Conservation (phyloP, 2,329 filamentous ascomycete genomes). For the Cyclaneusma minus region DNA sequence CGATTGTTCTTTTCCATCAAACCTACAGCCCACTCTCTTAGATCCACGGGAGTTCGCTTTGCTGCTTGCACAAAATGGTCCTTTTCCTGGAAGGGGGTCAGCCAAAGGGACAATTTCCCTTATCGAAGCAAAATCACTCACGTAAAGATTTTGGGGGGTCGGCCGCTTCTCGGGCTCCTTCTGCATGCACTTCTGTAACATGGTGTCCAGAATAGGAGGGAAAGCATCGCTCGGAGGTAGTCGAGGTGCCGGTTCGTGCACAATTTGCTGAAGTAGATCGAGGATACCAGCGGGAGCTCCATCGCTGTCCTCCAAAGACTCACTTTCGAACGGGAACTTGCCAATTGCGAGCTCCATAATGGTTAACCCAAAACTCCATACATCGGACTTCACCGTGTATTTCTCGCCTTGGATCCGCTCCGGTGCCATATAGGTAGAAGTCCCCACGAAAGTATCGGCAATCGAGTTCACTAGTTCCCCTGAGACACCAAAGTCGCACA, state of each 20-base stretch:
- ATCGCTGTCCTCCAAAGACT: slow-evolving; percentile 55
- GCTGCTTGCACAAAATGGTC: slow-evolving; percentile 93
- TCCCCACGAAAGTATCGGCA: slow-evolving; percentile 95
- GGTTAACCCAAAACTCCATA: slow-evolving; percentile 92
- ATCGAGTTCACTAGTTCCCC: slow-evolving; percentile 96
- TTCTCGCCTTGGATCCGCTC: slow-evolving; percentile 94
- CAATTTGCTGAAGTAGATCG: slow-evolving; percentile 91
- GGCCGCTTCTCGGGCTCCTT: slow-evolving; percentile 82
- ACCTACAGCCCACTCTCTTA: slow-evolving; percentile 83
- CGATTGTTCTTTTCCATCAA: slow-evolving; percentile 93
- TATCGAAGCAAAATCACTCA: slow-evolving; percentile 29
- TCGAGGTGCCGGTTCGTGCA: slow-evolving; percentile 85
- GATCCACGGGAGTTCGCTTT: slow-evolving; percentile 87
- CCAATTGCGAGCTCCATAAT: slow-evolving; percentile 97
- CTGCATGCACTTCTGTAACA: slow-evolving; percentile 88
- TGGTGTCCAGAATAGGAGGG: slow-evolving; percentile 84
- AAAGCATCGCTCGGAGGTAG: slow-evolving; percentile 96
- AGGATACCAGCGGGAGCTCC: slow-evolving; percentile 86
- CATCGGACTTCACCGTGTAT: slow-evolving; percentile 96
- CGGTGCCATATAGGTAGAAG: slow-evolving; percentile 97
- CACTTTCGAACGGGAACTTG: slow-evolving; percentile 83
- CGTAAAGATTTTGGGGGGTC: slow-evolving; percentile 84
- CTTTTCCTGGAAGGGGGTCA: slow-evolving; percentile 44
- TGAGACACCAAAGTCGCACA: slow-evolving; percentile 98
- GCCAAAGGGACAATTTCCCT: slow-evolving; percentile 11